Evolutionary conservation across 2,329 filamentous ascomycete genomes (phyloP), one percentile per base, ranked within the genome.

Genomic region (Paraphoma chrysanthemicola): DNA sequence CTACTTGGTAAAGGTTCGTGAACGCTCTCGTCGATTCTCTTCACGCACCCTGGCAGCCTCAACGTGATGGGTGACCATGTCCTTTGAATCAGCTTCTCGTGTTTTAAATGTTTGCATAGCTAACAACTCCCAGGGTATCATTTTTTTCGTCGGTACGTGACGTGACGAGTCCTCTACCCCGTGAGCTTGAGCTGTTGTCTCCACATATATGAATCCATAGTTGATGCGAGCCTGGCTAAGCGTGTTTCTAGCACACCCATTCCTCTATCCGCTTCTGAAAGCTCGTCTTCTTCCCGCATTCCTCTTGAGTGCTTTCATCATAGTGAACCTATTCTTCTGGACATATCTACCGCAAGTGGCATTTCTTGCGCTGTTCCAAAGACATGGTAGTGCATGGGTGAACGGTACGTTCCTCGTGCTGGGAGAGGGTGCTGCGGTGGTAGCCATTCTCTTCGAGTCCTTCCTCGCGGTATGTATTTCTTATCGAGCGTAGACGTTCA

Each of bases 361-460:
- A 1, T 91, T 99, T 69, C 85, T 99, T 18, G 88, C 90, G 14
- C 86, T 98, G 64, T 98, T 97, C 75, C 93, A 98, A 68, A 90
- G 90, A 18, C 85, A 66, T 28, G 78, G 87, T 56, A 89, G 88
- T 30, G 95, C 95, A n/a, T 96, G 92, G 91, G 79, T 97, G 54
- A 97, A 92, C 68, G 93, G 90, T 2, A 88, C 91, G 0, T 89
- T 98, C 60, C 82, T 98, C 45, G 91, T 97, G 0, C 83, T 99
- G 2, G 86, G 84, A 9, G 85, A 89, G 73, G 86, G 85, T 9
- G 83, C 85, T 4, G 85, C 86, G 1, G 81, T 89, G 44, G 84
- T 88, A 16, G 84, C 86, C 6, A 69, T 87, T n/a, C 70, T 83
- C 0, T 83, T 83, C 63, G 81, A 83, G 59, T 78, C 78, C 1